Conservation (phyloP, 768 basidiomycete species). For the Sarcodon aspratus region DNA sequence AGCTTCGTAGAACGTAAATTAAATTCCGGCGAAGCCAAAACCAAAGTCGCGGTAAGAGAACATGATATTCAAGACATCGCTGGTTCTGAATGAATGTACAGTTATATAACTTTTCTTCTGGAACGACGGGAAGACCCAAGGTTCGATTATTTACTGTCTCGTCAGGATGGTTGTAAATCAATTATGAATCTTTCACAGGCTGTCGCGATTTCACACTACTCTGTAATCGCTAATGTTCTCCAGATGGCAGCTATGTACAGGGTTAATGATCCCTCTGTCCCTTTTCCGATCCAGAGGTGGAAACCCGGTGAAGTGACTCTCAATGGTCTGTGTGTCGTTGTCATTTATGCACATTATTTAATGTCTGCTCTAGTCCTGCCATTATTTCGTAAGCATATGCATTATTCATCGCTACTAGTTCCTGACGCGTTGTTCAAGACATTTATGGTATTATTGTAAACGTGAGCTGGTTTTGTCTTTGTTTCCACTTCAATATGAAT, state of each 20-base stretch:
- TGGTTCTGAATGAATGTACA: not conserved
- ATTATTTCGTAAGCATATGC: constrained; percentile 15
- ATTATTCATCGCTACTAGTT: not conserved
- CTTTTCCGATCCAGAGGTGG: constrained; percentile 27
- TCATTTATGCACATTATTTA: not conserved
- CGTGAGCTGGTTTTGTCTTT: constrained; percentile 2
- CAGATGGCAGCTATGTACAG: constrained; percentile 13
- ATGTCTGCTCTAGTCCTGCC: constrained; percentile 13
- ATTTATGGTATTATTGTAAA: constrained; percentile 24
- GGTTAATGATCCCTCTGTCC: constrained; percentile 21
- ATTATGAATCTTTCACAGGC: constrained; percentile 17
- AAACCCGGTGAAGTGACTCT: constrained; percentile 44
- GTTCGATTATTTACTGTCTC: constrained; percentile 18
- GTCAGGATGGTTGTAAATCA: constrained; percentile 55
- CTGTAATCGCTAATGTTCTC: constrained; percentile 21
- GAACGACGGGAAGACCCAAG: constrained; percentile 70
- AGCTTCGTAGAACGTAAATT: constrained; percentile 41
- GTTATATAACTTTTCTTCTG: constrained; percentile 64
- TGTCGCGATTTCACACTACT: constrained; percentile 28
- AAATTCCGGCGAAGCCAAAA: constrained; percentile 47
- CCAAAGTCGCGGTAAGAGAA: constrained; percentile 38
- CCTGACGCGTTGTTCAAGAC: constrained; percentile 22
- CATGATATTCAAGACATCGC: not conserved
- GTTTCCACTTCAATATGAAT: not conserved
- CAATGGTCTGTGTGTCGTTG: constrained; percentile 27